A percentile compares a stretch with the other conserved stretches of the same genome.
These are phyloP conservation scores for Lactarius evosmus DNA, from an alignment of 768 basidiomycete species.

Conservation along the genomic window DNA sequence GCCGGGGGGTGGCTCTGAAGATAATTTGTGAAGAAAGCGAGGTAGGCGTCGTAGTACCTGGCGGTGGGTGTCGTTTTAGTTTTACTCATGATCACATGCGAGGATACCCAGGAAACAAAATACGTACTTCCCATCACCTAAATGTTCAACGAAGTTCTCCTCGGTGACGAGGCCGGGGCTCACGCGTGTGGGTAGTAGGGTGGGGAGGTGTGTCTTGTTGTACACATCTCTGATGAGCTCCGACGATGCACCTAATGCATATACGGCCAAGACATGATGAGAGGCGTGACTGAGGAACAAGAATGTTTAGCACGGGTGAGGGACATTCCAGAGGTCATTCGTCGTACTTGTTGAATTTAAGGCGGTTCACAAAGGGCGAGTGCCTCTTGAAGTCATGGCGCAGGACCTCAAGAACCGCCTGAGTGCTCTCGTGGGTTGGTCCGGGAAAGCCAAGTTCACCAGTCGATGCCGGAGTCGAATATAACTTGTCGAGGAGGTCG, in stretches of 20 bases:
- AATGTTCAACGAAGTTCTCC: constrained; percentile 50
- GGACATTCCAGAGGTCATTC: not conserved
- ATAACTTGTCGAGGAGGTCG: constrained; percentile 7
- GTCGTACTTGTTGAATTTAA: constrained; percentile 13
- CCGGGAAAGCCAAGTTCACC: constrained; percentile 1
- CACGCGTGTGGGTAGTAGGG: constrained; percentile 33
- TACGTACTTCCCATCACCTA: constrained; percentile 54
- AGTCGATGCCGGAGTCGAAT: not conserved
- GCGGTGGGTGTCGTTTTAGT: no score
- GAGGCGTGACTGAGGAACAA: constrained; percentile 46
- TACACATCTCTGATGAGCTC: constrained; percentile 43
- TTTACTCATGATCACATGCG: not conserved
- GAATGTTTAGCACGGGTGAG: not conserved
- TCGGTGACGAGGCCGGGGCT: constrained; percentile 46
- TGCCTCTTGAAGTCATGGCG: constrained; percentile 7
- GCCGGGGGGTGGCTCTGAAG: constrained; percentile 42
- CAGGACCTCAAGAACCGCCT: constrained; percentile 7
- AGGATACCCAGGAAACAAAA: not conserved
- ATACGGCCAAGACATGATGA: constrained; percentile 57
- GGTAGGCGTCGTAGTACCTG: constrained; percentile 58
- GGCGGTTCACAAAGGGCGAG: not conserved
- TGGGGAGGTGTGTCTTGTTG: constrained; percentile 39
- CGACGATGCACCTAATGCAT: constrained; percentile 53
- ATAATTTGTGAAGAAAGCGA: constrained; percentile 50
- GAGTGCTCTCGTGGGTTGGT: constrained; percentile 9